Evolutionary conservation across 2,329 filamentous ascomycete genomes (phyloP), one percentile per base, ranked within the genome.

Genomic region (Colletotrichum coccodes): DNA sequence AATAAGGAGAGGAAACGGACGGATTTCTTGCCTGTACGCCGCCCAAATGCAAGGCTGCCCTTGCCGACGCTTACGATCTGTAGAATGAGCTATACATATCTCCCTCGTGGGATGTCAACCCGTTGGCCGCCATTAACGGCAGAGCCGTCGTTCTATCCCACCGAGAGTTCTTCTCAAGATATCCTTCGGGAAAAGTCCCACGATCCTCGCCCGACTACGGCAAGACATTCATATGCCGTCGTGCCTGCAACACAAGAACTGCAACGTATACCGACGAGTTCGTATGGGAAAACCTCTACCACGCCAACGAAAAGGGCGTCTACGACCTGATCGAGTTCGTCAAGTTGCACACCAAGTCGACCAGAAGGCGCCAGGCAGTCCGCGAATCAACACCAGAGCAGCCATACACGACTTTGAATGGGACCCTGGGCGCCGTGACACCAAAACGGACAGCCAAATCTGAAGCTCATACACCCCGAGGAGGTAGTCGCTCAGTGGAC

Each of bases 231-330:
- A 82, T 98, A 56, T 98, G 96, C 76, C 91, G 95, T 59, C 87
- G 95, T 77, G 96, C 94, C 26, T 97, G 95, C 76, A 97, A 97
- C 76, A 93, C 93, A 14, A 86, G 94, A 67, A 97, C 95, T 28
- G 92, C 94, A 23, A 94, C 90, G 26, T 99, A 98, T 77, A 98
- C 95, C 0, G 90, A 96, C 16, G 94, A 98, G 74, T 97, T 99
- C 72, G 79, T 88, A 1, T 99, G 96, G 96, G 94, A 98, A 76
- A 90, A 97, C 49, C 81, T 97, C 2, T 97, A 94, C 74, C 84
- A 83, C 0, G 90, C 90, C n/a, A 84, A 84, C 36, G 83, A 85
- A 26, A 85, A 90, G n/a, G 87, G 92, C 71, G 85, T 97, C 34
- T 86, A 88, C 54, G 77, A 84, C 6, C 79, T 97, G 50, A 84